Base-by-base conservation (phyloP, 108 stramenopile species). In the Chaetoceros muelleri region DNA sequence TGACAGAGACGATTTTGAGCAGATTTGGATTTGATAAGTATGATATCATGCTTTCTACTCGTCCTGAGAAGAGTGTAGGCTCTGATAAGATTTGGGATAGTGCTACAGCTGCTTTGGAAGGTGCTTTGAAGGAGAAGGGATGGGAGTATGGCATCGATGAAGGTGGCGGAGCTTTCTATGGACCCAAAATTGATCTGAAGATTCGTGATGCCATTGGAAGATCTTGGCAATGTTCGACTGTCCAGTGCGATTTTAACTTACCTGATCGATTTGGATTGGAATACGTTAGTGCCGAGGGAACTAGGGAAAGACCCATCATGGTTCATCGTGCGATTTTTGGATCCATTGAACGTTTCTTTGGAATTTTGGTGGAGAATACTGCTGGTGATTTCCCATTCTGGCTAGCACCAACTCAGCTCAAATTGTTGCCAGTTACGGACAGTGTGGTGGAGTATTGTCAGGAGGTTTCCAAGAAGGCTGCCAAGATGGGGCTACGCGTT, bases 241-340 rank as follows among this genome's bases (percentile, higher is more conserved):
- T 98, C 19, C 97, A 98, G 66, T 95, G 94, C 57, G 97, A 98
- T 75, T 98, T 98, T 75, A 98, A 98, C 70, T 74, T 98, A 17
- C 97, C 97, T 28, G 95, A 98, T 28, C 81, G 97, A n/a, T 98
- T 98, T 65, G 93, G 79, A 50, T 79, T 96, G 63, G 88, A 90
- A 60, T 96, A 94, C 58, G 73, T 74, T 10, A 78, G 72, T 58
- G 75, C 83, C n/a, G 84, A 83, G 29, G 84, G 82, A n/a, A 76
- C 72, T 19, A 56, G 73, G 45, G 84, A 93, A 72, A 75, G 70
- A 25, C 89, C 89, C 48, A 89, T 91, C 74, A 91, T 91, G 95
- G 86, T 97, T 49, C 95, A 97, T 66, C 86, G 96, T 29, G 97
- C 97, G 30, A 98, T 98, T 63, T 96, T 98, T 74, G 97, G 97